Percentiles rank a stretch among this genome's conserved stretches.
phyloP scores from a whole-genome alignment of 2,329 filamentous ascomycete genomes.

The Colletotrichum zoysiae region DNA sequence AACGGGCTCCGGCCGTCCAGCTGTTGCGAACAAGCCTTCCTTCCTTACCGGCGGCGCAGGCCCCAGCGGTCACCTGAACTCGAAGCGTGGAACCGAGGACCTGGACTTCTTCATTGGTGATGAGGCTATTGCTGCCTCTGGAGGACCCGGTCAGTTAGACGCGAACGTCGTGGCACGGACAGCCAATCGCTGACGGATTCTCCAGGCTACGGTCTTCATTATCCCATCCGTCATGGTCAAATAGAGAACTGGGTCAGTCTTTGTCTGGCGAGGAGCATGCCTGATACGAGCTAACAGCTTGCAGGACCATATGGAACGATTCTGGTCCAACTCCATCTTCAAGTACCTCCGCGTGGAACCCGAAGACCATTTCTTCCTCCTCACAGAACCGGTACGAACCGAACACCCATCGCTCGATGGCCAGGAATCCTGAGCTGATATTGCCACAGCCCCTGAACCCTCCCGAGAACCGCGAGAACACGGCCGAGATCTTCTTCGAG shows the following conservation, averaged over 20 bases:
- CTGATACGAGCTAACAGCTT: slow-evolving; percentile 47
- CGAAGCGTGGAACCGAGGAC: slow-evolving; percentile 96
- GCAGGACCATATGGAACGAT: slow-evolving; percentile 98
- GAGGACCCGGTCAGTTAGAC: slow-evolving; percentile 77
- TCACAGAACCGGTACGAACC: slow-evolving; percentile 88
- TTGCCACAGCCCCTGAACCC: slow-evolving; percentile 86
- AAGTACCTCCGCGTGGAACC: slow-evolving; percentile 98
- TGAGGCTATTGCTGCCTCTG: slow-evolving; percentile 87
- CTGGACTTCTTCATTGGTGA: slow-evolving; percentile 99
- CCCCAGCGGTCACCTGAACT: slow-evolving; percentile 82
- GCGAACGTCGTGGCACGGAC: slow-evolving; percentile 1
- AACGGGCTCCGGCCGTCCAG: slow-evolving; percentile 87
- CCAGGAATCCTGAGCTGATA: slow-evolving; percentile 30
- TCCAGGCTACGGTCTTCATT: slow-evolving; percentile 92
- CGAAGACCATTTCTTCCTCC: slow-evolving; percentile 97
- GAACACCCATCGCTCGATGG: background rate
- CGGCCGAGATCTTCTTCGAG: slow-evolving; percentile 99
- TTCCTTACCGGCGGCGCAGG: slow-evolving; percentile 94
- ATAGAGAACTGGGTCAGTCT: slow-evolving; percentile 94
- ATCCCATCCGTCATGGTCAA: slow-evolving; percentile 97
- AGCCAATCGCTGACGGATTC: slow-evolving; percentile 43
- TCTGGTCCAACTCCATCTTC: slow-evolving; percentile 99
- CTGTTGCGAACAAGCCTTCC: slow-evolving; percentile 93
- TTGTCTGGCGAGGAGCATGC: background rate
- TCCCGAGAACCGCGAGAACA: slow-evolving; percentile 98